Evolutionary conservation across 129 eudicot genomes (phyloP).

Genomic region (Cynara cardunculus): DNA sequence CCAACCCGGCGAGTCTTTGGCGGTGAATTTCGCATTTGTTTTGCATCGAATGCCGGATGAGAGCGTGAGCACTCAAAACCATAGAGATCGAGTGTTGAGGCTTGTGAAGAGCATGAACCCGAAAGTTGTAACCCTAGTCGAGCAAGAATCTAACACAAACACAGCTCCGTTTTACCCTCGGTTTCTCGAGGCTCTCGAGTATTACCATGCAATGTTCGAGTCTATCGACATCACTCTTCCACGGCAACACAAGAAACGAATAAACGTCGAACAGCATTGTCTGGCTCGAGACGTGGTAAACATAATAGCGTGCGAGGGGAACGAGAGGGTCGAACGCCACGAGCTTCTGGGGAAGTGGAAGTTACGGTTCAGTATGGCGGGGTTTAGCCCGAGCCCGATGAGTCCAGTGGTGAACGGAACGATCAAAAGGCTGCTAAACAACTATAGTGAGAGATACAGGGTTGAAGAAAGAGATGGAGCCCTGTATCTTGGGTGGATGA

Average conservation of each 20-base stretch:
- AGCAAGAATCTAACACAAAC: slow-evolving; percentile 79
- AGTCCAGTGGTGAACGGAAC: slow-evolving; percentile 66
- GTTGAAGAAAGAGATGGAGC: slow-evolving; percentile 76
- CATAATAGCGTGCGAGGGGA: slow-evolving; percentile 76
- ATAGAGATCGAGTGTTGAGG: slow-evolving; percentile 58
- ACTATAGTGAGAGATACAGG: slow-evolving; percentile 60
- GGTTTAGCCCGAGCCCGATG: slow-evolving; percentile 68
- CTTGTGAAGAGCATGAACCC: slow-evolving; percentile 57
- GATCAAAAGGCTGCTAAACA: slow-evolving; percentile 43
- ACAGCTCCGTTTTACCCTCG: slow-evolving; percentile 77
- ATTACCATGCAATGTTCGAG: slow-evolving; percentile 76
- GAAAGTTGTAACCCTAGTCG: slow-evolving; percentile 79
- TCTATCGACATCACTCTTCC: slow-evolving; percentile 64
- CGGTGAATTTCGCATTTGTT: slow-evolving; percentile 75
- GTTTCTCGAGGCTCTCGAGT: slow-evolving; percentile 66
- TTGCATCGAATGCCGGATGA: slow-evolving; percentile 79
- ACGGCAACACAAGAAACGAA: slow-evolving; percentile 55
- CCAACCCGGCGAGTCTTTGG: slow-evolving; percentile 58
- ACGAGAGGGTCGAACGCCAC: slow-evolving; percentile 73
- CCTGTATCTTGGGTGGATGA: slow-evolving; percentile 76
- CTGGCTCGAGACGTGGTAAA: slow-evolving; percentile 74
- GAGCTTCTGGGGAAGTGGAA: slow-evolving; percentile 85
- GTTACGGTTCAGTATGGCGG: slow-evolving; percentile 74
- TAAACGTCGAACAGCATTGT: slow-evolving; percentile 64
- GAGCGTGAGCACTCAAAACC: slow-evolving; percentile 70